A percentile compares a stretch with the other conserved stretches of the same genome.
Conservation (phyloP, 495 filamentous ascomycete genomes). For the Xylaria nigripes region DNA sequence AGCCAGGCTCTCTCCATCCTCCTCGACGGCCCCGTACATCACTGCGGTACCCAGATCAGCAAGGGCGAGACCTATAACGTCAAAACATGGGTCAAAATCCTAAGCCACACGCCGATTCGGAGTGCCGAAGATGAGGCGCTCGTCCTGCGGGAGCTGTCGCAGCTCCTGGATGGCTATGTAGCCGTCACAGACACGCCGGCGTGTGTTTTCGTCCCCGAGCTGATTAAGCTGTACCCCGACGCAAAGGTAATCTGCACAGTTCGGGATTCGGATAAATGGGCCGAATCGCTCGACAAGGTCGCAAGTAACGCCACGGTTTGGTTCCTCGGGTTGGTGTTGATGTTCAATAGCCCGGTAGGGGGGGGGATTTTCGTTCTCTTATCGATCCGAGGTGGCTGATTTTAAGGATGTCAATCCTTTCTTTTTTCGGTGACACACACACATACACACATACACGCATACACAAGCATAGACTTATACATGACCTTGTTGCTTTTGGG, state of each 20-base stretch:
- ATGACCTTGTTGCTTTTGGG: not conserved
- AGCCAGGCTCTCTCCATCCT: slow-evolving; percentile 36
- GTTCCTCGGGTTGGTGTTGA: slow-evolving; percentile 12
- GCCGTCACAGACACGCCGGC: slow-evolving; percentile 26
- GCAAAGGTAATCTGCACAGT: slow-evolving; percentile 32
- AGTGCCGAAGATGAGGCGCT: slow-evolving; percentile 13
- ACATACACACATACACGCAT: too few species aligned
- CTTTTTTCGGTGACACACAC: too few species aligned
- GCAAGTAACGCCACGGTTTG: slow-evolving; percentile 16
- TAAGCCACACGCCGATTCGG: slow-evolving; percentile 16
- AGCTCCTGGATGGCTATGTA: slow-evolving; percentile 25
- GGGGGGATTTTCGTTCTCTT: not conserved
- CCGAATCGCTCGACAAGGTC: slow-evolving; percentile 21
- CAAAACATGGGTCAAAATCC: slow-evolving; percentile 21
- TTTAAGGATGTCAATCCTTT: not conserved
- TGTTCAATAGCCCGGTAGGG: slow-evolving; percentile 12
- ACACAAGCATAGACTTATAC: too few species aligned
- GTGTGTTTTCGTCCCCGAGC: slow-evolving; percentile 23
- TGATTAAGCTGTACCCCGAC: slow-evolving; percentile 27
- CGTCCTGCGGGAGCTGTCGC: slow-evolving; percentile 14
- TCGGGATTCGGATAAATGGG: slow-evolving; percentile 25
- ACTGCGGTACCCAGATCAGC: slow-evolving; percentile 26
- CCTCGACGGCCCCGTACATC: slow-evolving; percentile 31
- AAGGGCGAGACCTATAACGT: slow-evolving; percentile 18
- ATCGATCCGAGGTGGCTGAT: not conserved